These are phyloP conservation scores for Maudiozyma barnettii DNA, from an alignment of 805 yeast species.

Conservation along the genomic window DNA sequence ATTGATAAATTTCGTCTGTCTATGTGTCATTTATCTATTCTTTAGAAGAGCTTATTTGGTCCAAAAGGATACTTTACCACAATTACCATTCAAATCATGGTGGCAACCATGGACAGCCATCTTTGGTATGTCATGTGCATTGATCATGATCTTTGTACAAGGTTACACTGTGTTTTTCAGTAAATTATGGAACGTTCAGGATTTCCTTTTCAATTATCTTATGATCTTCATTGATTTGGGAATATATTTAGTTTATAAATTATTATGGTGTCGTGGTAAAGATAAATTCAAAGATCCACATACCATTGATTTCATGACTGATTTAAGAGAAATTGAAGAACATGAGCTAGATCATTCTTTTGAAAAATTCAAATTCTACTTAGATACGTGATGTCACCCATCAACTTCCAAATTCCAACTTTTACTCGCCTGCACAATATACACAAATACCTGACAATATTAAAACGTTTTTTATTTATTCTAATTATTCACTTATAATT, in stretches of 20 bases:
- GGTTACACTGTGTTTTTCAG: slow-evolving; percentile 67
- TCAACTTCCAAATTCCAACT: neutral
- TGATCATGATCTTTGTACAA: slow-evolving; percentile 46
- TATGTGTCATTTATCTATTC: slow-evolving; percentile 49
- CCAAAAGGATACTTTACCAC: slow-evolving; percentile 37
- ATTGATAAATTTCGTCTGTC: slow-evolving; percentile 48
- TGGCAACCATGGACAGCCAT: slow-evolving; percentile 51
- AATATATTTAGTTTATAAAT: slow-evolving; percentile 44
- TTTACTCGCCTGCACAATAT: neutral
- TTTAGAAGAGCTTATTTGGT: slow-evolving; percentile 51
- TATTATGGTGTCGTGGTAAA: slow-evolving; percentile 33
- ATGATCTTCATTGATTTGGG: slow-evolving; percentile 52
- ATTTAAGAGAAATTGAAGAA: slow-evolving; percentile 47
- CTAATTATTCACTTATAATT: neutral
- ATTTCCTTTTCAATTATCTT: slow-evolving; percentile 61
- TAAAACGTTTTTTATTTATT: neutral
- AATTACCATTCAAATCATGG: slow-evolving; percentile 44
- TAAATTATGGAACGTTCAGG: slow-evolving; percentile 51
- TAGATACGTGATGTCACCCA: neutral
- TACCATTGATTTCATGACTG: slow-evolving; percentile 46
- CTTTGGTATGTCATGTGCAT: slow-evolving; percentile 38
- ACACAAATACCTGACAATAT: neutral
- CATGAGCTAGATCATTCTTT: slow-evolving; percentile 36
- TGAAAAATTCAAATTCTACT: slow-evolving; percentile 15
- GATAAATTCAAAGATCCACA: slow-evolving; percentile 37